A percentile compares a stretch with the other conserved stretches of the same genome.
Conservation (phyloP, 495 filamentous ascomycete genomes). For the Trichoderma virens region DNA sequence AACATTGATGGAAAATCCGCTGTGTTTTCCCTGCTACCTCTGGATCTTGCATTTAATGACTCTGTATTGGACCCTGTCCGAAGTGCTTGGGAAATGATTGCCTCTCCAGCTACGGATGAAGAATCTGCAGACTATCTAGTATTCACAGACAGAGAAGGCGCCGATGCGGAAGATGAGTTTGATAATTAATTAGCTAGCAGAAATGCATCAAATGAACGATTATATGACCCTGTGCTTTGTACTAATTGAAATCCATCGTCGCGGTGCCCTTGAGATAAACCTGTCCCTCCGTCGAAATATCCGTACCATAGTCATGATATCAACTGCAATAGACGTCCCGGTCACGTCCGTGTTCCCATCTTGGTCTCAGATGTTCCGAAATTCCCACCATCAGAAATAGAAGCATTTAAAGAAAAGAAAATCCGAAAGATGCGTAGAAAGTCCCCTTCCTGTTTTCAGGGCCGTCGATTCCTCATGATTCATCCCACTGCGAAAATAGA, state of each 20-base stretch:
- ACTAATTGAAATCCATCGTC: not conserved
- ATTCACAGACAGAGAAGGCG: constrained; percentile 47
- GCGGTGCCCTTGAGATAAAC: not conserved
- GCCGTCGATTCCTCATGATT: not conserved
- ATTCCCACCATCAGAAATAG: not conserved
- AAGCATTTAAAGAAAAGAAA: too few species aligned
- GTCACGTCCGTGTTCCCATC: not conserved
- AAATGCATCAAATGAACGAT: not conserved
- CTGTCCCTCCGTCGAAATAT: not conserved
- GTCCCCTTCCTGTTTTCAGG: not conserved
- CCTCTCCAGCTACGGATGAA: constrained; percentile 37
- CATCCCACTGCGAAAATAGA: not conserved
- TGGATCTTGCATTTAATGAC: constrained; percentile 66
- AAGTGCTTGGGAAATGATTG: constrained; percentile 54
- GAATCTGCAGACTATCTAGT: constrained; percentile 54
- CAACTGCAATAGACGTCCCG: not conserved
- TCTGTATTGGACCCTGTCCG: constrained; percentile 50
- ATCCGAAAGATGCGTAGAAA: not conserved
- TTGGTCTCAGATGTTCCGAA: not conserved
- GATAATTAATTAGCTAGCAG: constrained; percentile 19
- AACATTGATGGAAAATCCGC: constrained; percentile 27
- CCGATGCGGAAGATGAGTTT: constrained; percentile 38
- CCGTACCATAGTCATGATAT: not conserved
- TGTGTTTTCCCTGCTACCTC: constrained; percentile 44
- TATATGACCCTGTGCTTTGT: not conserved